phyloP scores from a whole-genome alignment of 495 filamentous ascomycete species.

The Cercophora newfieldiana region DNA sequence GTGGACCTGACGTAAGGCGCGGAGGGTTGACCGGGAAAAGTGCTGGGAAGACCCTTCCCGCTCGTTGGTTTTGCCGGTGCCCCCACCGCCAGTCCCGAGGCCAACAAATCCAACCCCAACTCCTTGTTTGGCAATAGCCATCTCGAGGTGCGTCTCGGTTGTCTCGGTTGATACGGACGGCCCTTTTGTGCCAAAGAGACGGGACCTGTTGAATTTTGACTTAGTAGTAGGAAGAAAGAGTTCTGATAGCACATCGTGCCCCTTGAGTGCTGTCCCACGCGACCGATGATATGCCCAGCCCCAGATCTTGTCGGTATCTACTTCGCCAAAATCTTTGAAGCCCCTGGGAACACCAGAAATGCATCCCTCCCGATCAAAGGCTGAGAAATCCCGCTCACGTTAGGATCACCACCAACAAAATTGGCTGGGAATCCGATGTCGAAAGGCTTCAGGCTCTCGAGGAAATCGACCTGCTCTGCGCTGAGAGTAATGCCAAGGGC shows the following conservation, averaged over 20 bases:
- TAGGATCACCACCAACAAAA: not conserved
- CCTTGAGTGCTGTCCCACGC: not conserved
- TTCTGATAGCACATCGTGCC: not conserved
- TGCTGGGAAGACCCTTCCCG: not conserved
- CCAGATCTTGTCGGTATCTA: not conserved
- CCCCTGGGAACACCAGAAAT: not conserved
- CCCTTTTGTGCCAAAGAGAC: not conserved
- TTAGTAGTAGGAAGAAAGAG: too few species aligned
- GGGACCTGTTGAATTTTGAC: too few species aligned
- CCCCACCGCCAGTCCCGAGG: not conserved
- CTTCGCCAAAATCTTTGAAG: not conserved
- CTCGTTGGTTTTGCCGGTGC: not conserved
- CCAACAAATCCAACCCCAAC: not conserved
- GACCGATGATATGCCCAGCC: not conserved
- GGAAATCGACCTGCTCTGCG: conserved; percentile 51
- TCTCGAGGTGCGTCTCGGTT: not conserved
- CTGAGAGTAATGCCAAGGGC: conserved; percentile 55
- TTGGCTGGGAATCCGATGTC: not conserved
- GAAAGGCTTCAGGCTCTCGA: not conserved
- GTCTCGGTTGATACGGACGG: not conserved
- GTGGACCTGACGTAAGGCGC: not conserved
- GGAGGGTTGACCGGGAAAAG: not conserved
- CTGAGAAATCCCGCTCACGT: not conserved
- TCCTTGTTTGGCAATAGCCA: not conserved
- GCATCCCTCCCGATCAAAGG: not conserved